A percentile compares a stretch with the other conserved stretches of the same genome.
These are phyloP conservation scores for Mycena albidolilacea DNA, from an alignment of 768 basidiomycete genomes.

Conservation along the genomic window DNA sequence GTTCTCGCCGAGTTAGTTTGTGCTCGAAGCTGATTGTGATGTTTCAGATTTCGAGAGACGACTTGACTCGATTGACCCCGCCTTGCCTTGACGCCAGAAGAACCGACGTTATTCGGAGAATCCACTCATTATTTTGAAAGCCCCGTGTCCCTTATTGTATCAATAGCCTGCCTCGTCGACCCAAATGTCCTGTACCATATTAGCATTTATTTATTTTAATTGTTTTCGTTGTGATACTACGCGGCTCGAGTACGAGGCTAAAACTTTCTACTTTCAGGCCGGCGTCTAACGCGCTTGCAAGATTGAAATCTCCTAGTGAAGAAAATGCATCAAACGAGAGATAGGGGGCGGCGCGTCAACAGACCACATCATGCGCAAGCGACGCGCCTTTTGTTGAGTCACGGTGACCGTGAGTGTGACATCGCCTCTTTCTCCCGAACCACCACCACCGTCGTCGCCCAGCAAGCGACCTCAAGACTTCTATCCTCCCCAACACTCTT, in stretches of 20 bases:
- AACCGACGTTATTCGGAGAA: not conserved
- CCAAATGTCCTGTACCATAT: too few species aligned
- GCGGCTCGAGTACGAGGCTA: too few species aligned
- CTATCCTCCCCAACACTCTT: not conserved
- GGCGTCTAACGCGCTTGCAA: too few species aligned
- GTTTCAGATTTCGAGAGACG: not conserved
- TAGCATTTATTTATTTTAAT: too few species aligned
- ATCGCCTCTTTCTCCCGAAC: slow-evolving; percentile 14
- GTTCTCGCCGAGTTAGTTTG: not conserved
- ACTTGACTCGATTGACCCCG: too few species aligned
- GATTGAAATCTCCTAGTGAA: too few species aligned
- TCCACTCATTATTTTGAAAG: not conserved
- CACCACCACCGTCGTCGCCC: slow-evolving; percentile 15
- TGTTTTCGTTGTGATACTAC: too few species aligned
- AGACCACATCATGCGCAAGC: not conserved
- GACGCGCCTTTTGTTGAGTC: slow-evolving; percentile 18
- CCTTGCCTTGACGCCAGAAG: not conserved
- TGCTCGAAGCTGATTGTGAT: not conserved
- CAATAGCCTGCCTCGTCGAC: not conserved
- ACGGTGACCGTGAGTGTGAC: not conserved
- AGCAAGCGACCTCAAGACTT: slow-evolving; percentile 16
- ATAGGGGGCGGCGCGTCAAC: slow-evolving; percentile 1
- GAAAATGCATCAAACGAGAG: too few species aligned
- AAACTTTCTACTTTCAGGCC: too few species aligned
- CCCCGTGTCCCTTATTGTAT: not conserved